These are phyloP conservation scores for Boletus vinaceobasis DNA, from an alignment of 768 basidiomycete genomes.

Conservation along the genomic window DNA sequence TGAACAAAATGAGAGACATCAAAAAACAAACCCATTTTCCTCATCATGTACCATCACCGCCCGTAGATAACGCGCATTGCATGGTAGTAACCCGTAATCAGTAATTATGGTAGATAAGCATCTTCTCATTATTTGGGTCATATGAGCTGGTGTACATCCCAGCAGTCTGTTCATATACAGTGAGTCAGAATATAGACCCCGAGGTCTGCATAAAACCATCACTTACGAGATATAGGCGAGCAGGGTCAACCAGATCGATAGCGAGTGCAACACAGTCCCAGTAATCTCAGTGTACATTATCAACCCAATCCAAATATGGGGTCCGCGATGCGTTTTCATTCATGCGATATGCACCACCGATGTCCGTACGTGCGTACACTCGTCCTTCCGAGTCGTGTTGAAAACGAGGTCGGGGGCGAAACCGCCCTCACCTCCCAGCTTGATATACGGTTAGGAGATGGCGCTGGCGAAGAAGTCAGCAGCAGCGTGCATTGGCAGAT, in stretches of 20 bases:
- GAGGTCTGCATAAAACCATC: neutral
- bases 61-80: no score
- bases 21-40: no score
- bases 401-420: slow-evolving; percentile 59
- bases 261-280: slow-evolving; percentile 61
- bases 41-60: no score
- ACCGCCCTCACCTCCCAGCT: slow-evolving; percentile 38
- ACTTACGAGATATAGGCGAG: slow-evolving; percentile 45
- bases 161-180: neutral
- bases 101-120: slow-evolving; percentile 47
- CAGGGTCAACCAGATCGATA: slow-evolving; percentile 56
- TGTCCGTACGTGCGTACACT: slow-evolving; percentile 65
- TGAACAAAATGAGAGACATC: no score
- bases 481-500: no score
- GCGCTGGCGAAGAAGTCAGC: neutral
- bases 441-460: slow-evolving; percentile 47
- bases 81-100: slow-evolving; percentile 39
- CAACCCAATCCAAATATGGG: slow-evolving; percentile 54
- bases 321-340: slow-evolving; percentile 62
- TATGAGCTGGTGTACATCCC: slow-evolving; percentile 13
- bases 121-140: slow-evolving; percentile 33
- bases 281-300: slow-evolving; percentile 51
- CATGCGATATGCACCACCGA: slow-evolving; percentile 62
- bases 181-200: neutral
- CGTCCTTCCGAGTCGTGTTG: slow-evolving; percentile 57